Evolutionary conservation across 352 stramenopile species (phyloP).

Genomic region (Globisporangium spiculum): DNA sequence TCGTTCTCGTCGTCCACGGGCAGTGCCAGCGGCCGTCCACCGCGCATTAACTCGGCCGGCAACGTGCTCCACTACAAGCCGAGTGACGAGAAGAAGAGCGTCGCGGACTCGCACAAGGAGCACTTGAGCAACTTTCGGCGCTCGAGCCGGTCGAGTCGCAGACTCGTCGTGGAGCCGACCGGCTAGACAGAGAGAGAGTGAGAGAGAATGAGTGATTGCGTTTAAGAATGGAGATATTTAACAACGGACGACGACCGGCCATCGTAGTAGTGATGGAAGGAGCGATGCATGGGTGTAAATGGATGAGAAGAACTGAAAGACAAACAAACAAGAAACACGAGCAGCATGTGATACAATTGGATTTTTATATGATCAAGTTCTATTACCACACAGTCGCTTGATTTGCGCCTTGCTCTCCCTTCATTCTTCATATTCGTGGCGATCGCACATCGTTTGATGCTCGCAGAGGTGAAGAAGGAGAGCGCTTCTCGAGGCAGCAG

Average conservation of each 20-base stretch:
- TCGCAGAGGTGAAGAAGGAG: not conserved
- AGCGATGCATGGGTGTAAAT: not conserved
- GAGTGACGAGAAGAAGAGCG: constrained; percentile 31
- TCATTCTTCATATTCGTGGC: not conserved
- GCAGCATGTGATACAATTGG: not conserved
- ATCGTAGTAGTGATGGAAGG: not conserved
- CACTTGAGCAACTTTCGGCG: constrained; percentile 31
- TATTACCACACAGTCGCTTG: constrained; percentile 4
- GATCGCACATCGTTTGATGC: not conserved
- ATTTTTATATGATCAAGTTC: constrained; percentile 12
- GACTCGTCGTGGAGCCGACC: not conserved
- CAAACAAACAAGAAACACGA: not conserved
- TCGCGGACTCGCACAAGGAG: constrained; percentile 36
- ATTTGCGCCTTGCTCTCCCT: not conserved
- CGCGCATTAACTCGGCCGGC: constrained; percentile 32
- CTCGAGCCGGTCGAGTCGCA: constrained; percentile 12
- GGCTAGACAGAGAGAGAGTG: not conserved
- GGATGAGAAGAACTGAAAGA: not conserved
- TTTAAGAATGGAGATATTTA: not conserved
- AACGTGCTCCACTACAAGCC: constrained; percentile 38
- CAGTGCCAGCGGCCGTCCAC: constrained; percentile 20
- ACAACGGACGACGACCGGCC: not conserved
- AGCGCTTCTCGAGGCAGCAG: not conserved
- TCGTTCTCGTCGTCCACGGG: constrained; percentile 12
- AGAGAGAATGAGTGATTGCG: not conserved